phyloP scores from a whole-genome alignment of 2,329 filamentous ascomycete species.

The Dactylellina haptotyla region DNA sequence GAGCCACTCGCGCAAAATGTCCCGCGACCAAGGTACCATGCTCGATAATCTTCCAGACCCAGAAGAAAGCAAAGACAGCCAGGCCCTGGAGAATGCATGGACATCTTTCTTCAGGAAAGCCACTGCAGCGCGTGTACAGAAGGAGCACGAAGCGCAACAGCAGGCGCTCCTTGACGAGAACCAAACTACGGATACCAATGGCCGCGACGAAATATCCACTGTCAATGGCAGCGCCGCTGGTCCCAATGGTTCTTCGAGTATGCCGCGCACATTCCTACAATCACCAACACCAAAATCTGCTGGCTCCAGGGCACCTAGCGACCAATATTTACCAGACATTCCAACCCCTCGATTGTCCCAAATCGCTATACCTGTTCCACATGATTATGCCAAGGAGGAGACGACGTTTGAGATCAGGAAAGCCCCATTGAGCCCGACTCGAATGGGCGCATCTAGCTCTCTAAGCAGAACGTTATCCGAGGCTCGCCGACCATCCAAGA shows the following conservation, averaged over 20 bases:
- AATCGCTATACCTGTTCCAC: slow-evolving; percentile 42
- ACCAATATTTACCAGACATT: slow-evolving; percentile 36
- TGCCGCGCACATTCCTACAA: slow-evolving; percentile 48
- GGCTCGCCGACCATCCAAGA: slow-evolving; percentile 38
- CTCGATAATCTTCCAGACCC: slow-evolving; percentile 54
- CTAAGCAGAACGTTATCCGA: slow-evolving; percentile 43
- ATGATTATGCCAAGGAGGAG: slow-evolving; percentile 34
- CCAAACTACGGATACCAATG: background rate
- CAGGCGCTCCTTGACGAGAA: slow-evolving; percentile 25
- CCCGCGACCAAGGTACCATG: slow-evolving; percentile 46
- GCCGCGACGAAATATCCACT: slow-evolving; percentile 11
- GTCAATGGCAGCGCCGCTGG: slow-evolving; percentile 9
- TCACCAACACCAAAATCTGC: slow-evolving; percentile 42
- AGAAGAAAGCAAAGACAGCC: slow-evolving; percentile 58
- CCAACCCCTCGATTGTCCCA: slow-evolving; percentile 37
- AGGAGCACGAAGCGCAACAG: slow-evolving; percentile 64
- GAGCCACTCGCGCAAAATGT: slow-evolving; percentile 54
- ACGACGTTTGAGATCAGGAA: slow-evolving; percentile 21
- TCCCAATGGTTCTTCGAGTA: slow-evolving; percentile 22
- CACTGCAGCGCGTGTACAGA: slow-evolving; percentile 63
- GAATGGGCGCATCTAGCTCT: slow-evolving; percentile 14
- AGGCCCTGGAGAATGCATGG: slow-evolving; percentile 65
- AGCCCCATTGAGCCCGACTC: slow-evolving; percentile 31
- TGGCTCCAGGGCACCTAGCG: slow-evolving; percentile 39
- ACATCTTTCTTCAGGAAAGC: slow-evolving; percentile 79